Evolutionary conservation across 768 basidiomycete species (phyloP).

Genomic region (Rhodocollybia butyracea): DNA sequence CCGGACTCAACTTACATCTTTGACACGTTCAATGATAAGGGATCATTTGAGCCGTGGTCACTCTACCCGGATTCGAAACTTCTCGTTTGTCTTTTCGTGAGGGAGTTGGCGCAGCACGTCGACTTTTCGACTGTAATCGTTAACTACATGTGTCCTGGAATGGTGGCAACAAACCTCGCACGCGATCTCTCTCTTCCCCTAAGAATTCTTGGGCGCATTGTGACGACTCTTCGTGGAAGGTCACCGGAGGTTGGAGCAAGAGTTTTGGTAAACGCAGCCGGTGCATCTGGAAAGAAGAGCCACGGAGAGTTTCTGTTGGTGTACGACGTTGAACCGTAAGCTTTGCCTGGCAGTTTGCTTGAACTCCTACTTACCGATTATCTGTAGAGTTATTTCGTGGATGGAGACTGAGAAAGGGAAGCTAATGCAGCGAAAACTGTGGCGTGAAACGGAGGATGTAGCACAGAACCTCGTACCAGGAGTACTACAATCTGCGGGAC

Average conservation of each 20-base stretch:
- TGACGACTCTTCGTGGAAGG: conserved; percentile 7
- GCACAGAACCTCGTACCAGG: too few species aligned
- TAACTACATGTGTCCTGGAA: conserved; percentile 19
- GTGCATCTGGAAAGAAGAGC: conserved; percentile 10
- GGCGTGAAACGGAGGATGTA: conserved; percentile 14
- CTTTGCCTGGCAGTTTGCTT: not conserved
- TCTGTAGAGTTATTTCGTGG: conserved; percentile 7
- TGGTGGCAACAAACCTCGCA: conserved; percentile 13
- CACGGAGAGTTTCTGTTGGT: conserved; percentile 15
- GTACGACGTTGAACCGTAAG: conserved; percentile 6
- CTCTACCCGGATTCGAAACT: conserved; percentile 16
- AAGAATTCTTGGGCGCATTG: not conserved
- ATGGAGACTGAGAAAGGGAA: conserved; percentile 9
- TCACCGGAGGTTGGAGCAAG: conserved; percentile 14
- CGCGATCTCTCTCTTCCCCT: conserved; percentile 6
- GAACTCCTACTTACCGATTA: not conserved
- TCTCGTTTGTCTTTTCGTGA: conserved; percentile 14
- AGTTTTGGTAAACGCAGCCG: conserved; percentile 12
- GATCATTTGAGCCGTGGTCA: not conserved
- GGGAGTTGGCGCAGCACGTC: conserved; percentile 11
- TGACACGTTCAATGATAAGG: conserved; percentile 11
- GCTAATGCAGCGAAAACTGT: conserved; percentile 12
- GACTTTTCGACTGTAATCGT: conserved; percentile 16
- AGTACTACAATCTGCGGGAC: too few species aligned
- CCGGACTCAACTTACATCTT: conserved; percentile 13